These are phyloP conservation scores for Ogataea angusta DNA, from an alignment of 805 yeast genomes.

Conservation along the genomic window DNA sequence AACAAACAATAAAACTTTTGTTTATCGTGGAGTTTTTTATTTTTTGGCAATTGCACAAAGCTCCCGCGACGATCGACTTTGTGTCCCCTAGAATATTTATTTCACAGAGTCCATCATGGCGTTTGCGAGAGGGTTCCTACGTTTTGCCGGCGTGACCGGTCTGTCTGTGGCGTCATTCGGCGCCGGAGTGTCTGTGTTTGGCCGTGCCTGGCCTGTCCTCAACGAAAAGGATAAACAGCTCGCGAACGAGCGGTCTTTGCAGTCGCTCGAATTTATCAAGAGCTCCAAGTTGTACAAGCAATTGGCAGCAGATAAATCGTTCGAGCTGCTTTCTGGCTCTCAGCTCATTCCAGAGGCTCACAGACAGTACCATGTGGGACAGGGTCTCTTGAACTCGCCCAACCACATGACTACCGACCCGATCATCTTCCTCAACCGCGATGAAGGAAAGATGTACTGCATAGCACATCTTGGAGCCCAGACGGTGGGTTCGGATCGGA, in stretches of 20 bases:
- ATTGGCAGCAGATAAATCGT: constrained; percentile 25
- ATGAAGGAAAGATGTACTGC: constrained; percentile 52
- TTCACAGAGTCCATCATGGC: neutral
- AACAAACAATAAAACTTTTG: constrained; percentile 3
- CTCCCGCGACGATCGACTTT: constrained; percentile 8
- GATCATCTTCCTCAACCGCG: constrained; percentile 51
- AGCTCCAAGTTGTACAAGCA: constrained; percentile 26
- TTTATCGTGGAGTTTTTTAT: constrained; percentile 10
- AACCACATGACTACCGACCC: constrained; percentile 75
- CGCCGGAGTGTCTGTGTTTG: constrained; percentile 30
- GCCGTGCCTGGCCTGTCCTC: constrained; percentile 31
- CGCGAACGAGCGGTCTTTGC: constrained; percentile 24
- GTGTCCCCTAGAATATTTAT: neutral
- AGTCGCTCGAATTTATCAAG: constrained; percentile 28
- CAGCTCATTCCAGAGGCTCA: constrained; percentile 57
- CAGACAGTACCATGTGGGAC: constrained; percentile 59
- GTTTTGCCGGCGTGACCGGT: constrained; percentile 10
- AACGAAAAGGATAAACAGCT: constrained; percentile 7
- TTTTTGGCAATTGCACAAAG: constrained; percentile 3
- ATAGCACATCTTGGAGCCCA: constrained; percentile 70
- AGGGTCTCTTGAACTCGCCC: constrained; percentile 69
- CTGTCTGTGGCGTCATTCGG: constrained; percentile 22
- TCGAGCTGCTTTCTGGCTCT: constrained; percentile 33
- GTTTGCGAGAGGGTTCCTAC: constrained; percentile 6
- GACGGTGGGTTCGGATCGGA: constrained; percentile 65